Base-by-base conservation (phyloP, 805 yeast species). In the Spathaspora girioi region DNA sequence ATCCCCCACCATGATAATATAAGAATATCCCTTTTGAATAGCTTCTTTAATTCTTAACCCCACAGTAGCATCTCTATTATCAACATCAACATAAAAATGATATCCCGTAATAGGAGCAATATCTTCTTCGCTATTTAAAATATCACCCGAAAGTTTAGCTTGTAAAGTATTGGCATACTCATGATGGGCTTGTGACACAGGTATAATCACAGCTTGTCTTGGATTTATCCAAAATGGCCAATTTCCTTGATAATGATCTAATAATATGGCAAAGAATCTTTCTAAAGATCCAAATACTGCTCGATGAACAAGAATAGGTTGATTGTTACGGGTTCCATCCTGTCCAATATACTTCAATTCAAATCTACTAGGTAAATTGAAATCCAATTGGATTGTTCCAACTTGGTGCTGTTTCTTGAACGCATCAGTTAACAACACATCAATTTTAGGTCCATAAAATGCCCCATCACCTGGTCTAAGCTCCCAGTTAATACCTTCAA, bases 151-250 rank as follows among this genome's bases (percentile, higher is more conserved):
- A 41, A 93, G 69, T 46, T 62, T 54, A 3, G 64, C 56, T 12
- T 76, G 78, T 1, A 88, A 64, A 2, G 67, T 50, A n/a, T 73
- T 56, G 2, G 96, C 87, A 49, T 78, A 78, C 9, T 70, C 78
- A 8, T 68, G 64, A 60, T 87, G 92, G 9, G 77, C 70, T 0
- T 82, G 82, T 51, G 85, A 83, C 4, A 91, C 83, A 1, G 99
- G 97, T 5, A 94, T 76, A 2, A 94, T 76, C 40, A 87, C 76
- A 0, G 93, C 94, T 65, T 94, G 99, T 55, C 96, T 78, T 6
- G 98, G 97, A 56, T 86, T 89, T 43, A 94, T 64, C 99, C 99
- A 94, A 65, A 94, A 91, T 9, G 99, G 99, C 98, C 98, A 94
- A 58, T 86, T 85, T 0, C 98, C 99, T 51, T 82, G 81, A 65